Evolutionary conservation across 176 grass and related monocot species (phyloP).

Genomic region (Areca catechu): DNA sequence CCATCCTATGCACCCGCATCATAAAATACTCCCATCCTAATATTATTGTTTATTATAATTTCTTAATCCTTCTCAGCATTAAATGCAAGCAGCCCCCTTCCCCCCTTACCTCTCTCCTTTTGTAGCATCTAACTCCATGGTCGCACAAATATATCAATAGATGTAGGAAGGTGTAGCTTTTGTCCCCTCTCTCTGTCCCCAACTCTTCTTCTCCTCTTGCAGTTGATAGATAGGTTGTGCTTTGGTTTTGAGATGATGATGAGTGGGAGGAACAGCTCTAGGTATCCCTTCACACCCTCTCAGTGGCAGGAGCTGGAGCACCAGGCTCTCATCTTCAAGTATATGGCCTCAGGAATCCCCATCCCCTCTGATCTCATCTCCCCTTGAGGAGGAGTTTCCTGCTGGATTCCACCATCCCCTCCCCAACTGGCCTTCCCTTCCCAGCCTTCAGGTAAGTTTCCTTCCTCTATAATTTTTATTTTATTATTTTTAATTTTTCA

Average conservation of each 20-base stretch:
- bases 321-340: constrained; percentile 92
- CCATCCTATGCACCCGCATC: constrained; percentile 14
- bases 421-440: constrained; percentile 68
- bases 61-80: no score
- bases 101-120: no score
- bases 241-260: constrained; percentile 46
- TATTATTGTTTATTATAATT: no score
- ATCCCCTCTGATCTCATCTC: constrained; percentile 78
- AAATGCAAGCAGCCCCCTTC: no score
- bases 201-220: background rate
- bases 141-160: no score
- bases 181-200: background rate
- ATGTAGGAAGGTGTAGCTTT: no score
- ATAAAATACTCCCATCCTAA: no score
- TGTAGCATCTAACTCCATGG: no score
- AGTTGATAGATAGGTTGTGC: background rate
- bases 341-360: constrained; percentile 75
- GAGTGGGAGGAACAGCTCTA: constrained; percentile 31
- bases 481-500: no score
- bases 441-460: constrained; percentile 45
- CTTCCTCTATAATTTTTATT: no score
- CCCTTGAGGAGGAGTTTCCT: constrained; percentile 73
- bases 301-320: constrained; percentile 99
- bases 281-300: constrained; percentile 79
- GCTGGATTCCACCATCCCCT: constrained; percentile 56